These are phyloP conservation scores for Blastobotrys terrestris DNA, from an alignment of 805 yeast species.

Conservation along the genomic window DNA sequence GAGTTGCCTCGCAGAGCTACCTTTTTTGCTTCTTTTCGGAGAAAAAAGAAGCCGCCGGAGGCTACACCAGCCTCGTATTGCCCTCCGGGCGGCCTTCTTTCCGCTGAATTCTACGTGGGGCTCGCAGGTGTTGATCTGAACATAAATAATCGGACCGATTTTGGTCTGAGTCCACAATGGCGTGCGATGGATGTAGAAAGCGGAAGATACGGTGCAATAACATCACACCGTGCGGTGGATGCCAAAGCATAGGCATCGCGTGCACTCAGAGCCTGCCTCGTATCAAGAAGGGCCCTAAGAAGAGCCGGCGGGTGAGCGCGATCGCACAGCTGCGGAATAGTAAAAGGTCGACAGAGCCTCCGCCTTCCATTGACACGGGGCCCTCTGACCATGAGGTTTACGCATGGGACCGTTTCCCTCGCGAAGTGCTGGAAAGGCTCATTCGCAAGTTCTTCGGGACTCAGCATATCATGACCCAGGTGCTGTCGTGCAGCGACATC, in stretches of 20 bases:
- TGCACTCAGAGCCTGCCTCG: slow-evolving; percentile 11
- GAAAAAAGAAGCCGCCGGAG: too few relatives aligned
- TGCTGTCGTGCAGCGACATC: slow-evolving; percentile 9
- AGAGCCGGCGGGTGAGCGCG: slow-evolving; percentile 10
- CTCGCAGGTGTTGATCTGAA: too few relatives aligned
- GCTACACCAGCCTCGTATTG: too few relatives aligned
- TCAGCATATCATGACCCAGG: slow-evolving; percentile 11
- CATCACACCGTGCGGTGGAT: slow-evolving; percentile 9
- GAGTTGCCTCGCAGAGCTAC: too few relatives aligned
- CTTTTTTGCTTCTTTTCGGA: too few relatives aligned
- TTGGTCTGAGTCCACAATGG: background rate
- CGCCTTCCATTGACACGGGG: background rate
- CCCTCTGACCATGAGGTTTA: background rate
- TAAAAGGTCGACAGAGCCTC: background rate
- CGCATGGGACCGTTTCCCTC: slow-evolving; percentile 9
- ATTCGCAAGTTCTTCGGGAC: slow-evolving; percentile 8
- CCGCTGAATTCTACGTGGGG: too few relatives aligned
- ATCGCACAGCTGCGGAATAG: slow-evolving; percentile 11
- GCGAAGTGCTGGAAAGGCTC: slow-evolving; percentile 6
- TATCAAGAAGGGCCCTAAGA: slow-evolving; percentile 11
- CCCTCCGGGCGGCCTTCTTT: too few relatives aligned
- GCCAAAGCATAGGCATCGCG: slow-evolving; percentile 6
- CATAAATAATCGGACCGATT: background rate
- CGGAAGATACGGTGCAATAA: slow-evolving; percentile 14
- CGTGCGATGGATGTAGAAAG: slow-evolving; percentile 14